Evolutionary conservation across 2,329 filamentous ascomycete genomes (phyloP), one percentile per base, ranked within the genome.

Genomic region (Cladorrhinum sp.): DNA sequence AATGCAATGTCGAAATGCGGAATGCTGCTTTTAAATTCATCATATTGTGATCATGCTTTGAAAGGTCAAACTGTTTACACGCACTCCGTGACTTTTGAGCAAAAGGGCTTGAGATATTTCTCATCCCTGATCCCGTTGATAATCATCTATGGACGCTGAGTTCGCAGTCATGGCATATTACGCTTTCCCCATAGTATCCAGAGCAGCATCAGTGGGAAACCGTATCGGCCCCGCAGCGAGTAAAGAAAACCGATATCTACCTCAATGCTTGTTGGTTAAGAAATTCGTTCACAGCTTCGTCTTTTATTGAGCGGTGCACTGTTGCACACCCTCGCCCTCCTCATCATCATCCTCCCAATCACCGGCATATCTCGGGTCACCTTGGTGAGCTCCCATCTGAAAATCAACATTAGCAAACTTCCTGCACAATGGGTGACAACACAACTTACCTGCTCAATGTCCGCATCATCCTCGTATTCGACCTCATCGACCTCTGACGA

Each of bases 401-500:
- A 49, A 64, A 51, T 18, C 49, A 9, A 38, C 41, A 29, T 61
- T 36, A 67, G 63, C 57, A 58, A 7, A 25, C 4, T 2, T 12
- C 25, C 2, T 7, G 8, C 13, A 4, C 16, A n/a, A 3, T 23
- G 20, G 23, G 36, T 18, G 18, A 45, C 3, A 22, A 24, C 7
- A 53, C 25, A 25, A 76, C 81, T 75, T 74, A 88, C 86, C 70
- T 92, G 86, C 55, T 97, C 91, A 67, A 96, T 84, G 68, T 92
- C 88, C 2, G 86, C 91, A 65, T 93, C 85, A n/a, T 85, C 84
- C 64, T 96, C 90, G 69, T 91, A 96, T 2, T 91, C 85, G 0
- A 97, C 92, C 66, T 98, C 92, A 60, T 98, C 95, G 8, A 93
- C 80, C 61, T 90, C 86, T 0, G 93, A 88, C 0, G 87, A 85